Percentiles rank a stretch among this genome's conserved stretches.
Conservation (phyloP, 2,329 filamentous ascomycete species). For the Cadophora luteo-olivacea region DNA sequence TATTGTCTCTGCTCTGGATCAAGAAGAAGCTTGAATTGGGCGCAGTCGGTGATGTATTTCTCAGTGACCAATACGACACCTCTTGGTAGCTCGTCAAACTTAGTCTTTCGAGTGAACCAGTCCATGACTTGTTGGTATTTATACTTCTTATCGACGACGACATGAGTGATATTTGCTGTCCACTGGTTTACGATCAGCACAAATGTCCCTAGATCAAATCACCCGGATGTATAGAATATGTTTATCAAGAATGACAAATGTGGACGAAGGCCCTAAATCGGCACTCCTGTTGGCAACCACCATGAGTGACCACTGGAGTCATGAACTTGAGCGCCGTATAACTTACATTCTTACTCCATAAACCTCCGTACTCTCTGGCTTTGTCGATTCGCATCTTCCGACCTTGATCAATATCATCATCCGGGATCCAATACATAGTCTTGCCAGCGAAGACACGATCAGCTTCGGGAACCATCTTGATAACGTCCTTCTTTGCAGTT, state of each 20-base stretch:
- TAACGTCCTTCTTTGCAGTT: constrained; percentile 47
- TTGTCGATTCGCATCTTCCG: constrained; percentile 76
- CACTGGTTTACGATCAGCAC: constrained; percentile 45
- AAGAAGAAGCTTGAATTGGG: constrained; percentile 62
- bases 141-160: constrained; percentile 77
- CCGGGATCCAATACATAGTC: constrained; percentile 81
- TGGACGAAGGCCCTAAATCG: neutral
- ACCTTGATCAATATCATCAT: constrained; percentile 72
- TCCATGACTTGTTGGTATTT: constrained; percentile 67
- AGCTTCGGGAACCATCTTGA: constrained; percentile 56
- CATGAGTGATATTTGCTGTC: constrained; percentile 68
- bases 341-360: constrained; percentile 62
- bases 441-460: constrained; percentile 66
- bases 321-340: neutral
- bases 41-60: constrained; percentile 72
- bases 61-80: constrained; percentile 69
- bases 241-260: neutral
- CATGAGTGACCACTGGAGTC: neutral
- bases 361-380: constrained; percentile 76
- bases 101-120: constrained; percentile 51
- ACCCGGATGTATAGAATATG: neutral
- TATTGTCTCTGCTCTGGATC: constrained; percentile 67
- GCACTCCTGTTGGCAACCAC: neutral
- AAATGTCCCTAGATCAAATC: neutral
- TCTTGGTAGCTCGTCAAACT: constrained; percentile 41